Conservation (phyloP, 2,329 filamentous ascomycete species). For the Fusarium protoensiforme region DNA sequence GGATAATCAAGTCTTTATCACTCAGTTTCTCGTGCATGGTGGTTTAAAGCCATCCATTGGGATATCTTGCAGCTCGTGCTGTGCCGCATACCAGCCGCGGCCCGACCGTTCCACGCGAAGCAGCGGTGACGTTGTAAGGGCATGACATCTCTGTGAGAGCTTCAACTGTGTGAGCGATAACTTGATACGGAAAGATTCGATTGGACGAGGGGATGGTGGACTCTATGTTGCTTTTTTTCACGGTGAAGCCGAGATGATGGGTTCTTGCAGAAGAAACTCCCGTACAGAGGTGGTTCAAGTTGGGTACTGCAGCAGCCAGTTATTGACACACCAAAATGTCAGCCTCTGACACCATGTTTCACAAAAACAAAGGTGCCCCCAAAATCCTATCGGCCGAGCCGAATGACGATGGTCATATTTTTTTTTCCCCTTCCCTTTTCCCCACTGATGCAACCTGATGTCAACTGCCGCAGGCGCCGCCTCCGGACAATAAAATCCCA, state of each 20-base stretch:
- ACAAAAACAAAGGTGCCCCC: not conserved
- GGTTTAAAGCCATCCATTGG: not conserved
- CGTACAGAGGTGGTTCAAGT: no score
- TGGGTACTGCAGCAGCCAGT: not conserved
- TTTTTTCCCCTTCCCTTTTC: no score
- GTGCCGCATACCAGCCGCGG: slow-evolving; percentile 49
- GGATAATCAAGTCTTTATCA: not conserved
- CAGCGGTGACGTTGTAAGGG: slow-evolving; percentile 49
- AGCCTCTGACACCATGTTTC: not conserved
- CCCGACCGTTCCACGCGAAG: slow-evolving; percentile 42
- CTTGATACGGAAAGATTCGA: not conserved
- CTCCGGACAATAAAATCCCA: not conserved
- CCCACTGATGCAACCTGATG: not conserved
- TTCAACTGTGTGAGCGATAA: not conserved
- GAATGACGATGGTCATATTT: not conserved
- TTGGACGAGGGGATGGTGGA: not conserved
- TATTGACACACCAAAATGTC: not conserved
- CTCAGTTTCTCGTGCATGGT: not conserved
- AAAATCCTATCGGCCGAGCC: not conserved
- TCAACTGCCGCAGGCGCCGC: not conserved
- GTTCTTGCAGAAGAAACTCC: not conserved
- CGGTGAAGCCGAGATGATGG: not conserved
- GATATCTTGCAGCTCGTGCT: slow-evolving; percentile 45
- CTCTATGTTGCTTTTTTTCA: not conserved
- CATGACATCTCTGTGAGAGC: slow-evolving; percentile 26